Conservation (phyloP, 2,329 filamentous ascomycete genomes). For the Colletotrichum graminicola region DNA sequence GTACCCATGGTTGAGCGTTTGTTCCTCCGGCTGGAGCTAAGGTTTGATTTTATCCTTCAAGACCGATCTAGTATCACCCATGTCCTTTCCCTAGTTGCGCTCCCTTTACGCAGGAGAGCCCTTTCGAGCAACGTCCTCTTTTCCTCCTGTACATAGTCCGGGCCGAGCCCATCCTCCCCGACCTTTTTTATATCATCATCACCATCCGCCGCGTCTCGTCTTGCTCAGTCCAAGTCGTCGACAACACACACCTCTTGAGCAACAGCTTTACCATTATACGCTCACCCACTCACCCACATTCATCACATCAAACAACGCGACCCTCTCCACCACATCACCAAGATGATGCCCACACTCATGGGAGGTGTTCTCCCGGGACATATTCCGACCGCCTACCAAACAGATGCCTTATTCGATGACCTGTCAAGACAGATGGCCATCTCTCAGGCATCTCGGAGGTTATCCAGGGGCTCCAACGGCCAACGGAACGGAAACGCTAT, state of each 20-base stretch:
- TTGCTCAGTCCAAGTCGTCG: rapidly evolving
- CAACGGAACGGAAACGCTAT: constrained; percentile 64
- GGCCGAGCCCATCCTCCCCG: constrained; percentile 43
- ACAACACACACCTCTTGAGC: background rate
- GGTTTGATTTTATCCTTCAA: constrained; percentile 53
- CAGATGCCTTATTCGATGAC: constrained; percentile 63
- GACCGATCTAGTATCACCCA: constrained; percentile 50
- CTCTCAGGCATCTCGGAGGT: constrained; percentile 60
- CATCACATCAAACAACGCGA: background rate
- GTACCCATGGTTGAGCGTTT: constrained; percentile 53
- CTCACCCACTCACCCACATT: background rate
- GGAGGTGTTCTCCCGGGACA: constrained; percentile 50
- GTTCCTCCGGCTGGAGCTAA: constrained; percentile 49
- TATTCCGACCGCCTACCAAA: constrained; percentile 50
- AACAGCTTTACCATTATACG: background rate
- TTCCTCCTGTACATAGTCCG: constrained; percentile 49
- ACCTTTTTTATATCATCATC: constrained; percentile 33
- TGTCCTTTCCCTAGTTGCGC: constrained; percentile 47
- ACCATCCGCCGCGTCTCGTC: constrained; percentile 18
- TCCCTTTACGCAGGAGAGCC: constrained; percentile 46
- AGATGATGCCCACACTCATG: constrained; percentile 53
- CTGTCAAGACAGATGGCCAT: constrained; percentile 64
- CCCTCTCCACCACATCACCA: background rate
- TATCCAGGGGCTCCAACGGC: constrained; percentile 63
- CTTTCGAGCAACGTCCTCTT: constrained; percentile 39